Evolutionary conservation across 768 basidiomycete species (phyloP).

Genomic region (Rubroboletus pulcherrimus): DNA sequence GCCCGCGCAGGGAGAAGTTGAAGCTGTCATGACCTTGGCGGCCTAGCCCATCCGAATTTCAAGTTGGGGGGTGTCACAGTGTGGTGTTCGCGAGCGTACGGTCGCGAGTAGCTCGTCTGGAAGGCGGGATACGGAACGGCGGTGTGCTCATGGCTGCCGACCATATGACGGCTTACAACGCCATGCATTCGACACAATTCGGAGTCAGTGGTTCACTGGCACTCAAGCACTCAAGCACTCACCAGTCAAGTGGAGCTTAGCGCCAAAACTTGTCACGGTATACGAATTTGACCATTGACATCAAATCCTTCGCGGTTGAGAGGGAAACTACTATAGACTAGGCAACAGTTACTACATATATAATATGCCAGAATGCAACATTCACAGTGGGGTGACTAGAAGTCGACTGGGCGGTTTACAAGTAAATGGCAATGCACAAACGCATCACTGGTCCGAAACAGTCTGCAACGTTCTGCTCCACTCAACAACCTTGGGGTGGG

Average conservation of each 20-base stretch:
- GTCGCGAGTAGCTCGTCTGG: too few relatives aligned
- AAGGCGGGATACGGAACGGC: neutral
- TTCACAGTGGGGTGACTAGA: neutral
- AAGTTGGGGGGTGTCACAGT: too few relatives aligned
- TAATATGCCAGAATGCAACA: neutral
- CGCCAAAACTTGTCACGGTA: neutral
- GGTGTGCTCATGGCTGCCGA: neutral
- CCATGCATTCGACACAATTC: neutral
- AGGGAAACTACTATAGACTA: constrained; percentile 1
- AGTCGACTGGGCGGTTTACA: neutral
- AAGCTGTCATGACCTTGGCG: too few relatives aligned
- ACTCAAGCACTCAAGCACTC: too few relatives aligned
- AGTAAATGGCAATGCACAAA: neutral
- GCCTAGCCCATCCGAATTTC: too few relatives aligned
- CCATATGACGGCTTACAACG: neutral
- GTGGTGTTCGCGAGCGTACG: too few relatives aligned
- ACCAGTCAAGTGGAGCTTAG: too few relatives aligned
- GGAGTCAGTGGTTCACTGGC: neutral
- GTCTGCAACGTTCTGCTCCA: constrained; percentile 72
- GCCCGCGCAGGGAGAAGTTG: too few relatives aligned
- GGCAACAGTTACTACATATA: neutral
- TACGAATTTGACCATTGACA: neutral
- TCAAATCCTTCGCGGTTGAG: neutral
- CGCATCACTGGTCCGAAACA: constrained; percentile 27
- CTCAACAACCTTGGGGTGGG: constrained; percentile 65